phyloP scores from a whole-genome alignment of 2,329 filamentous ascomycete genomes.

The Neopestalotiopsis rosae region DNA sequence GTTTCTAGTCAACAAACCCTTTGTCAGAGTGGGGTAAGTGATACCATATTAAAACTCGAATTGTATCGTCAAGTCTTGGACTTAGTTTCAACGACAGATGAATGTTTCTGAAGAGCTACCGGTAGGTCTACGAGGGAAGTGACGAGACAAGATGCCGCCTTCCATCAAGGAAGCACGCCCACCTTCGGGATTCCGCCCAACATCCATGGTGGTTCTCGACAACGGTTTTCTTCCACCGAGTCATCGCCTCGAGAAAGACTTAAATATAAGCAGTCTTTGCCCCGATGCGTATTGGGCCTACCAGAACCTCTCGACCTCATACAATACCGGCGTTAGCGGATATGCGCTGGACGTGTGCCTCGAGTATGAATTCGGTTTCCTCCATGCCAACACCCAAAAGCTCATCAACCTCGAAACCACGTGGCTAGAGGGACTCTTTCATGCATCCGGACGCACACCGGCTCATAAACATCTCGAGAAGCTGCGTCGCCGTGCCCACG shows the following conservation, averaged over 20 bases:
- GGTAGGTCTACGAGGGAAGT: too few relatives aligned
- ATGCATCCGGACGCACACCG: not conserved
- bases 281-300: not conserved
- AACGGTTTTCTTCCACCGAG: not conserved
- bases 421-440: not conserved
- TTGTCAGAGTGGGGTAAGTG: not conserved
- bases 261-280: not conserved
- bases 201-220: not conserved
- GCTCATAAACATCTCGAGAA: not conserved
- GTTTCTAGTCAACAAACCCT: not conserved
- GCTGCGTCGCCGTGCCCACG: not conserved
- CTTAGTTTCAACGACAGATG: not conserved
- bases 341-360: not conserved
- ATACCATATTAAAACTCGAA: accelerated
- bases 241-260: not conserved
- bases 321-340: not conserved
- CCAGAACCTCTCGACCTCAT: not conserved
- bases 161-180: too few relatives aligned
- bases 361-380: constrained; percentile 1
- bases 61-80: not conserved
- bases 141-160: too few relatives aligned
- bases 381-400: not conserved
- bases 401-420: not conserved
- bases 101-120: not conserved
- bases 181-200: not conserved